These are phyloP conservation scores for Cryptococcus sp. DNA, from an alignment of 1,284 basidiomycete species.

Conservation along the genomic window DNA sequence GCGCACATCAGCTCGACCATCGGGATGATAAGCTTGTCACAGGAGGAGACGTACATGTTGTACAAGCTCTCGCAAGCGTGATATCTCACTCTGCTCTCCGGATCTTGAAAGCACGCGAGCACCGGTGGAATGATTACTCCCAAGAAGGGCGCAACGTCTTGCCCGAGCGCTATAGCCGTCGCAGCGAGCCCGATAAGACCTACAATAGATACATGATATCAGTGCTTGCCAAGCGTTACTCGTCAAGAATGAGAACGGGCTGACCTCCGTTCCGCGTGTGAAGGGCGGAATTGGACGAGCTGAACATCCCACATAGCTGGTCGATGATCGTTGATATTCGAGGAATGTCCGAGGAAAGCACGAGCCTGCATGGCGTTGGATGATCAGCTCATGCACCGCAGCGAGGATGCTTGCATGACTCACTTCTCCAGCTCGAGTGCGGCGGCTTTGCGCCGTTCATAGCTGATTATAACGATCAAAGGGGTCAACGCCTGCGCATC, in stretches of 20 bases:
- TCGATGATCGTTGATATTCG: constrained; percentile 87
- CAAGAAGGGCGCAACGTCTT: constrained; percentile 91
- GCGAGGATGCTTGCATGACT: constrained; percentile 18
- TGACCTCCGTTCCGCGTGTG: constrained; percentile 88
- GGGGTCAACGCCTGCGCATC: background rate
- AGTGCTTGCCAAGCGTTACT: background rate
- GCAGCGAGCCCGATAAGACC: constrained; percentile 90
- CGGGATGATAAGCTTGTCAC: too few species aligned
- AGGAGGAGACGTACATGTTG: constrained; percentile 66
- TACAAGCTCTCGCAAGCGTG: constrained; percentile 93
- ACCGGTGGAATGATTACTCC: constrained; percentile 88
- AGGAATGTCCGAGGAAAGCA: constrained; percentile 78
- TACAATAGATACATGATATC: constrained; percentile 7
- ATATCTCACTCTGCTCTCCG: constrained; percentile 85
- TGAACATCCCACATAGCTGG: constrained; percentile 92
- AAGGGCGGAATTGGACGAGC: constrained; percentile 72
- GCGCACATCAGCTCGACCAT: background rate
- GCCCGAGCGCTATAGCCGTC: constrained; percentile 90
- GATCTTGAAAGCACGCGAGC: constrained; percentile 90
- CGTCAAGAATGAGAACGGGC: constrained; percentile 1
- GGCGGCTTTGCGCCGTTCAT: constrained; percentile 94
- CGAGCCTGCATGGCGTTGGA: constrained; percentile 60
- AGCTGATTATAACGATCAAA: constrained; percentile 58
- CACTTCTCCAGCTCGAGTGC: constrained; percentile 95
- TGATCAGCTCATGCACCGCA: background rate